Conservation (phyloP, 148 eudicot genomes). For the Bassia scoparia region DNA sequence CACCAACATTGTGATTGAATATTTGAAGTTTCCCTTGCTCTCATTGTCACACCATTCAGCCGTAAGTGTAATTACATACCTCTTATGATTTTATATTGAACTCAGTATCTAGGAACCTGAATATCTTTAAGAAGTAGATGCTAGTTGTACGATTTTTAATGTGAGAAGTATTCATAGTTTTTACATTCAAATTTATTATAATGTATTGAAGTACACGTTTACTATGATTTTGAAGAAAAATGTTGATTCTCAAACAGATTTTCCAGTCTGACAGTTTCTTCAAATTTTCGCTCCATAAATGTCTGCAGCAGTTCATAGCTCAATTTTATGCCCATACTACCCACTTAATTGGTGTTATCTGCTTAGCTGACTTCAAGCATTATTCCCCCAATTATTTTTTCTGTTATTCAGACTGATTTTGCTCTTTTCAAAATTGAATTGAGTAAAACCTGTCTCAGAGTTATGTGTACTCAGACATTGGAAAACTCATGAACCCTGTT, state of each 20-base stretch:
- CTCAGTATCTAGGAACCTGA: not conserved
- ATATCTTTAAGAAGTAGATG: not conserved
- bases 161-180: not conserved
- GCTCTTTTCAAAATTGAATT: not conserved
- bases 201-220: not conserved
- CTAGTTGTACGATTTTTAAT: conserved; percentile 6
- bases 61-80: not conserved
- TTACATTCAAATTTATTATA: not conserved
- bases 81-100: not conserved
- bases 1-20: not conserved
- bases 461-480: not conserved
- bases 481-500: not conserved
- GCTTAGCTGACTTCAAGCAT: not conserved
- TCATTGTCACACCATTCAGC: not conserved
- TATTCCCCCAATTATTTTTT: not conserved
- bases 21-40: not conserved
- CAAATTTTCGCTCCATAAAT: not conserved
- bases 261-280: not conserved
- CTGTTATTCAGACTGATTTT: not conserved
- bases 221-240: not conserved
- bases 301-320: conserved; percentile 3
- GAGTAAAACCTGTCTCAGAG: not conserved
- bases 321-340: not conserved
- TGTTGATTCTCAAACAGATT: not conserved
- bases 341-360: not conserved